Base-by-base conservation (phyloP, 1,284 basidiomycete genomes). In the Cystobasidium sp. region DNA sequence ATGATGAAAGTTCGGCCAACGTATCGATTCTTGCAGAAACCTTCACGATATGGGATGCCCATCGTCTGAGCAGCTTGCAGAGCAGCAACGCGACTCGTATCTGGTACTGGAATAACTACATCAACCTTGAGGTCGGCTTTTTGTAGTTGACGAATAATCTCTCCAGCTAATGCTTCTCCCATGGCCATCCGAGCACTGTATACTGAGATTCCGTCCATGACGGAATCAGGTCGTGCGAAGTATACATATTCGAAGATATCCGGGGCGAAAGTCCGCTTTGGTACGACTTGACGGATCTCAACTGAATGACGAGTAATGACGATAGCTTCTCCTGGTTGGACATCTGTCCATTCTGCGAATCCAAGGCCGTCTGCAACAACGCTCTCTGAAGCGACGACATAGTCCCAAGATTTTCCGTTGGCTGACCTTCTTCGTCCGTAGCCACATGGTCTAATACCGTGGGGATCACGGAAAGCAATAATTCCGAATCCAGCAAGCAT, bases 221-320 rank as follows among this genome's bases (percentile, higher is more conserved):
- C 97, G 20, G 94, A 97, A 85, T 99, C 97, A 1, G 96, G 97
- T 76, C 97, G 90, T 8, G 97, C 94, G 83, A 99, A 95, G 85
- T 99, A 99, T 77, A 99, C 96, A 80, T 90, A 97, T 87, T 99
- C 97, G 82, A 99, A 99, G 79, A 99, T 97, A 84, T 99, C 97
- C n/a, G 97, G 97, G 0, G 94, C 91, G 81, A 96, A 96, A 0
- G 87, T 87, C 14, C 88, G 87, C 1, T 89, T 86, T 37, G 87
- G 84, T 10, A 87, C 87, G 55, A 93, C 89, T 80, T 91, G 88
- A 31, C 92, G 88, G 63, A 91, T 87, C 8, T 88, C 87, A 67
- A 95, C 86, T 61, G 87, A 86, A 41, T 74, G 58, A 62, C 92
- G 88, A 14, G 95, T 98, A 81, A 97, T 94, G 82, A 99, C 98